Conservation (phyloP, 345 rosid species). For the Lenwebbia sp. region DNA sequence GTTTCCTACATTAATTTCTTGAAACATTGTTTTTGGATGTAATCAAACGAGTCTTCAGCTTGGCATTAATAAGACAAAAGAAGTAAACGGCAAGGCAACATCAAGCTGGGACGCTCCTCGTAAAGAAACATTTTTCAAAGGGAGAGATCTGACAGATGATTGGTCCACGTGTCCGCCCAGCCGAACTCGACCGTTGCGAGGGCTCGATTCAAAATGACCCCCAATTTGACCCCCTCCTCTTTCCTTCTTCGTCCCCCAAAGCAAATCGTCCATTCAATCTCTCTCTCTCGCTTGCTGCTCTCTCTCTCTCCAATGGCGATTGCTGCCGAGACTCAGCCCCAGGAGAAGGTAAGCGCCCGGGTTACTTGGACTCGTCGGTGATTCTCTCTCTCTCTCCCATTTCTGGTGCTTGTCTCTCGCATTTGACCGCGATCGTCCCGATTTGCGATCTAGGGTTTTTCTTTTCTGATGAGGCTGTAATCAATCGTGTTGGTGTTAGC, state of each 20-base stretch:
- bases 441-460: neutral
- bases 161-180: conserved; percentile 30
- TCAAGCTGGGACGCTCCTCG: conserved; percentile 23
- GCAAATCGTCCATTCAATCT: neutral
- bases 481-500: neutral
- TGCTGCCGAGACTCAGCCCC: conserved; percentile 46
- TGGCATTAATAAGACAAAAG: neutral
- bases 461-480: neutral
- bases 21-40: too few species aligned
- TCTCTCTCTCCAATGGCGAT: conserved; percentile 41
- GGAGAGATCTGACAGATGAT: conserved; percentile 3
- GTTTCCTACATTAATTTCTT: too few species aligned
- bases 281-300: neutral
- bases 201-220: neutral
- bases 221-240: conserved; percentile 2
- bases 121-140: neutral
- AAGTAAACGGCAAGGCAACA: neutral
- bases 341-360: conserved; percentile 33
- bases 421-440: neutral
- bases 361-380: neutral
- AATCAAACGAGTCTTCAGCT: neutral
- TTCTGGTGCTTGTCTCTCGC: neutral
- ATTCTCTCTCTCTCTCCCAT: neutral
- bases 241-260: neutral
- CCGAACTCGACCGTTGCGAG: conserved; percentile 56